Evolutionary conservation across 2,329 filamentous ascomycete genomes (phyloP), one percentile per base, ranked within the genome.

Genomic region (Calonectria pseudoreteaudii): DNA sequence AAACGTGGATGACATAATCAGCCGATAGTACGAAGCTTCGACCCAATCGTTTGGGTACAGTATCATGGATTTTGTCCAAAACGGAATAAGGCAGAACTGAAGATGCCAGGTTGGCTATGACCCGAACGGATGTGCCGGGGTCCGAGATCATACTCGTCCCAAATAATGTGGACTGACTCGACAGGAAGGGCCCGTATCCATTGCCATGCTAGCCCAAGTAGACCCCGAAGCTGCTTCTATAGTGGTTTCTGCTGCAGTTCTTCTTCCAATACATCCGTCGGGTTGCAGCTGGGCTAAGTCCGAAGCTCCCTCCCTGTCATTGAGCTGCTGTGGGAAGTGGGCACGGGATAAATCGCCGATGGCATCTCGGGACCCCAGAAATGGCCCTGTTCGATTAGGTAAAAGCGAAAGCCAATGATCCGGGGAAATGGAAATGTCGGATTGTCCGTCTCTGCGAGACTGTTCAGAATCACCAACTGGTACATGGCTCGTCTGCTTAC

Each of bases 341-440:
- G 38, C 56, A 62, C 56, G 56, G 36, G 23, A 28, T 4, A 62
- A 62, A 62, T 62, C 56, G 56, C 56, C 56, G 56, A 62, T 62
- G 38, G 23, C 56, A 36, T 62, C 34, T 62, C 56, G 56, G 36
- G 56, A 30, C 56, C 56, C 56, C 56, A 20, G 56, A 16, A 62
- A 62, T 8, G 36, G 36, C 56, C 56, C 56, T 34, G 23, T 62
- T 11, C 56, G 26, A 28, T 62, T 28, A 38, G 30, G 31, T 26
- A 36, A 41, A 26, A 23, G 23, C 56, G 23, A 41, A 60, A 34
- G 28, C 52, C 14, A 62, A 41, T 62, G 23, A 26, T 41, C 34
- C 20, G 14, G 56, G 34, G 56, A 23, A 8, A 5, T 20, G 11
- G 23, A 26, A 2, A 38, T 9, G 34, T 9, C 18, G 20, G 30